Conservation (phyloP, 108 stramenopile genomes). For the Fistulifera solaris region DNA sequence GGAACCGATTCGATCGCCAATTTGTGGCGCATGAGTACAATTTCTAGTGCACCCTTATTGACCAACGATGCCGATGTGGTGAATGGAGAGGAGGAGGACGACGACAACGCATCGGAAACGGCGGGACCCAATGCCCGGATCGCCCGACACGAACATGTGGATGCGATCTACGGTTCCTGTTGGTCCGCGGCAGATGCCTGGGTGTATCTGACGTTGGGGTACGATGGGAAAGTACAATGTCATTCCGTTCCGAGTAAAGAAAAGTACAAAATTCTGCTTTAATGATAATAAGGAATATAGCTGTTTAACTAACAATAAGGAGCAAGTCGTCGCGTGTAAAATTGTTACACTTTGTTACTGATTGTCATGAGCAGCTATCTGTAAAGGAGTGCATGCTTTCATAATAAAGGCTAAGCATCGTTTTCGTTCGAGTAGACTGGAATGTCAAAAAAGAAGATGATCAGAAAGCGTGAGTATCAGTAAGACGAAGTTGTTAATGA, state of each 20-base stretch:
- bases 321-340: too few species aligned
- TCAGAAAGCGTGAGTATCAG: too few species aligned
- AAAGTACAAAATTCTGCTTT: conserved; percentile 98
- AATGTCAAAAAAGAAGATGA: too few species aligned
- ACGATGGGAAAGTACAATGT: conserved; percentile 85
- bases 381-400: too few species aligned
- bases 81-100: too few species aligned
- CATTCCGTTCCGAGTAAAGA: conserved; percentile 96
- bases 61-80: conserved; percentile 44
- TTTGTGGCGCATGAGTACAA: conserved; percentile 90
- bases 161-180: conserved; percentile 73
- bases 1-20: conserved; percentile 90
- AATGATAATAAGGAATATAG: too few species aligned
- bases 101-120: conserved; percentile 6
- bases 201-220: conserved; percentile 84
- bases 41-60: conserved; percentile 90
- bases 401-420: too few species aligned
- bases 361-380: too few species aligned
- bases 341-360: too few species aligned
- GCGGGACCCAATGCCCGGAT: conserved; percentile 61
- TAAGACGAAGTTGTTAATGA: too few species aligned
- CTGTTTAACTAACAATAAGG: too few species aligned
- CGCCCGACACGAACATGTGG: conserved; percentile 73
- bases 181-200: conserved; percentile 96
- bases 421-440: too few species aligned